These are phyloP conservation scores for Amanita thiersii DNA, from an alignment of 768 basidiomycete genomes.

Conservation along the genomic window DNA sequence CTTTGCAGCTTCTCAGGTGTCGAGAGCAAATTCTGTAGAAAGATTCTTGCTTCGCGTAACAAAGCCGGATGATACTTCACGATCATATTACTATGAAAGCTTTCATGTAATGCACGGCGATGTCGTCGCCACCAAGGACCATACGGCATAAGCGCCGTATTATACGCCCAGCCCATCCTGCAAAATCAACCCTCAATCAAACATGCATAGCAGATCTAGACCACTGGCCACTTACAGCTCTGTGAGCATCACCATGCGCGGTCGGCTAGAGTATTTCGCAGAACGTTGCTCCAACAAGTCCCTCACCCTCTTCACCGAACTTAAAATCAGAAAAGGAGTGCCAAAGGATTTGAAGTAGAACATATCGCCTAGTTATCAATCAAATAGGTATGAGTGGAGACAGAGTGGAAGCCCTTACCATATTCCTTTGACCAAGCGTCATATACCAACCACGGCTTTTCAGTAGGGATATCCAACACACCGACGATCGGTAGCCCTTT, in stretches of 20 bases:
- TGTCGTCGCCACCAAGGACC: background rate
- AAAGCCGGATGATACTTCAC: background rate
- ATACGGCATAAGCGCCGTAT: background rate
- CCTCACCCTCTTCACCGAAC: slow-evolving; percentile 1
- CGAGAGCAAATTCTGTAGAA: no score
- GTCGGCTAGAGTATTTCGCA: slow-evolving; percentile 12
- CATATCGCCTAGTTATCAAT: slow-evolving; percentile 9
- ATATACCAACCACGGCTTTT: slow-evolving; percentile 13
- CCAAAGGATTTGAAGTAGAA: slow-evolving; percentile 11
- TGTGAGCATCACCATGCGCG: slow-evolving; percentile 2
- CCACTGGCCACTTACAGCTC: slow-evolving; percentile 1
- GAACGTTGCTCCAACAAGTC: slow-evolving; percentile 14
- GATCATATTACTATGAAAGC: background rate
- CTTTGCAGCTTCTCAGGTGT: no score
- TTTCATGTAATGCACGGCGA: background rate
- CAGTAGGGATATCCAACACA: slow-evolving; percentile 15
- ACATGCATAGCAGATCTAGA: background rate
- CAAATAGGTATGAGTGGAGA: background rate
- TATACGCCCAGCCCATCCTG: background rate
- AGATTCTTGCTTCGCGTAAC: no score
- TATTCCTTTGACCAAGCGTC: slow-evolving; percentile 13
- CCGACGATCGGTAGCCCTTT: slow-evolving; percentile 16
- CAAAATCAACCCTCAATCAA: background rate
- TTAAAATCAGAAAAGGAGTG: slow-evolving; percentile 11
- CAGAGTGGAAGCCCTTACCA: slow-evolving; percentile 3